Evolutionary conservation across 192 early-diverging fungal species (phyloP), one percentile per base, ranked within the genome.

Genomic region (Coemansia interrupta): DNA sequence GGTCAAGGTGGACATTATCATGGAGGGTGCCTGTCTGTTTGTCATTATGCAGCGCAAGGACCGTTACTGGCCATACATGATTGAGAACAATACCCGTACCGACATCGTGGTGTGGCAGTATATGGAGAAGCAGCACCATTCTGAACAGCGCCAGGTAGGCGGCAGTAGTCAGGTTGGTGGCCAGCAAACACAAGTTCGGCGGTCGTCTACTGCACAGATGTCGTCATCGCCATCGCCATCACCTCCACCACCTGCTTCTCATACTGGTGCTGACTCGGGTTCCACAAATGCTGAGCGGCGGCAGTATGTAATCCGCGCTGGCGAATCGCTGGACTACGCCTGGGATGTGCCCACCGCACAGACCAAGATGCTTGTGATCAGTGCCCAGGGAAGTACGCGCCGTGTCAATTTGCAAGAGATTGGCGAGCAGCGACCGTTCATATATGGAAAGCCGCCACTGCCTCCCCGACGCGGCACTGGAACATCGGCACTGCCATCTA

Each of bases 1-100:
- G 20, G 80, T 97, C 17, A 83, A 89, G n/a, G 82, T 88, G 10
- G 87, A 93, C 39, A 83, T 91, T 39, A 63, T 90, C n/a, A 58
- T 99, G 53, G 87, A 97, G 48, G 89, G 89, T 46, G 94, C 96
- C 1, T 95, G 92, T 2, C 69, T 99, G 20, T 96, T 96, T 72
- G 83, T 99, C 22, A 69, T 92, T 4, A 81, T 95, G 53, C 82
- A 85, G 56, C 83, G 86, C 46, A 86, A 89, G 57, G 83, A 85
- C 32, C 83, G 80, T 8, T 80, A 84, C 43, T 99, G 97, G 97
- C 97, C 97, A 17, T 94, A 89, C 52, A 73, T 82, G 19, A 84
- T 99, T 40, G 87, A 91, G 24, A 79, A 79, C 56, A 23, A 50
- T 43, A 73, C 76, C 4, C 11, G 15, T 5, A 62, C 50, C 2